Evolutionary conservation across 108 stramenopile genomes (phyloP).

Genomic region (Nitzschia sp.): DNA sequence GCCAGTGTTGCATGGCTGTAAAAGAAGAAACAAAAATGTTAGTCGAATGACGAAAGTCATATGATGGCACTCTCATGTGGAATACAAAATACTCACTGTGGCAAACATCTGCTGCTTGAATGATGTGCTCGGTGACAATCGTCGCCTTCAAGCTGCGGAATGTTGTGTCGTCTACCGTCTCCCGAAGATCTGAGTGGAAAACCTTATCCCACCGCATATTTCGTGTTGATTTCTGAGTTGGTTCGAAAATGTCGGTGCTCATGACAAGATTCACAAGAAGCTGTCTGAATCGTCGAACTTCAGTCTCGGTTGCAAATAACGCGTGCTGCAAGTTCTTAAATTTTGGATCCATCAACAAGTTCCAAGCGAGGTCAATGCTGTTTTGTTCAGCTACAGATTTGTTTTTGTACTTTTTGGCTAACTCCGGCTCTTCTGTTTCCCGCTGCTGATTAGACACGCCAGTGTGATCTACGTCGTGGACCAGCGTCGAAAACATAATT

Average conservation of each 20-base stretch:
- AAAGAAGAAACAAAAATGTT: too few relatives aligned
- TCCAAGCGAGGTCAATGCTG: conserved; percentile 37
- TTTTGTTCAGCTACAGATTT: conserved; percentile 45
- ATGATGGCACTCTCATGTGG: too few relatives aligned
- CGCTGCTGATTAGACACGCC: conserved; percentile 42
- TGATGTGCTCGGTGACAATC: conserved; percentile 48
- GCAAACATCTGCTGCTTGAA: conserved; percentile 35
- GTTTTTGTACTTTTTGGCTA: conserved; percentile 33
- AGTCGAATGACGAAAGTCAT: too few relatives aligned
- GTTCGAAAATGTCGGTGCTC: conserved; percentile 48
- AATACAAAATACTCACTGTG: too few relatives aligned
- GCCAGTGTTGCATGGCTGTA: conserved; percentile 30
- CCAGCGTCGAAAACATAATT: conserved; percentile 38
- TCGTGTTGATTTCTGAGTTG: conserved; percentile 21
- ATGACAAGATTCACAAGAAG: conserved; percentile 39
- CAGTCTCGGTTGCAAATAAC: conserved; percentile 25
- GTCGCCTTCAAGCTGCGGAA: conserved; percentile 33
- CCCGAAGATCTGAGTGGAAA: conserved; percentile 23
- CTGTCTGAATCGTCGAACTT: conserved; percentile 35
- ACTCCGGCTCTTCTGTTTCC: conserved; percentile 25
- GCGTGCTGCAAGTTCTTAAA: conserved; percentile 20
- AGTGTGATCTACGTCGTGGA: conserved; percentile 50
- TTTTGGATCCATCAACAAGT: conserved; percentile 31
- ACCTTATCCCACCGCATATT: conserved; percentile 49
- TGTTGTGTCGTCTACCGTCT: neutral